Evolutionary conservation across 192 early-diverging fungal genomes (phyloP), one percentile per base, ranked within the genome.

Genomic region (Linnemannia schmuckeri): DNA sequence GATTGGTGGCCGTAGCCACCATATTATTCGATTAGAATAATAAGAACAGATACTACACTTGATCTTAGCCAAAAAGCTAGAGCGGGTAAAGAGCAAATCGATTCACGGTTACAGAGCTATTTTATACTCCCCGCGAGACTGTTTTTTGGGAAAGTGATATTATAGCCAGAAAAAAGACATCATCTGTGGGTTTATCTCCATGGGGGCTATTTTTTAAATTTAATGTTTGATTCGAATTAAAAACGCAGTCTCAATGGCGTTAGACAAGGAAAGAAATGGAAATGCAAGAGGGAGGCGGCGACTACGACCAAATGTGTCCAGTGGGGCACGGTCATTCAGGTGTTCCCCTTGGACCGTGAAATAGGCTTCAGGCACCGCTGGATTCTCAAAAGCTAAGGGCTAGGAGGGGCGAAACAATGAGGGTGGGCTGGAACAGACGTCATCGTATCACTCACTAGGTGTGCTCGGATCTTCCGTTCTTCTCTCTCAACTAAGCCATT

Each of bases 11-110:
- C 75, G 70, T 86, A 37, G 75, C 66, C 74, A 41, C 75, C 75
- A 74, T 86, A 80, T 86, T 80, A 80, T 86, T 80, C 83, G 83
- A 85, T 85, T 85, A 85, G 83, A 85, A 85, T 85, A 85, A 85
- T 85, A 85, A 85, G 83, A 95, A 95, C 94, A 95, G 94, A 95
- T 95, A 95, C 94, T 95, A 95, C 94, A 95, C 94, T 95, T 95
- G 94, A 95, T 95, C 93, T 95, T 94, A 95, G 94, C 94, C 93
- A 94, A 95, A 90, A 94, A 91, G 93, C 93, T 91, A 91, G 94
- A 95, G 94, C 93, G 92, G 94, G 93, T 94, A 76, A 83, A 69
- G 86, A 88, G 66, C 68, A 78, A 80, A 74, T 37, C 18, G 0
- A 22, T 72, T 63, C 66, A 9, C 24, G 40, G 35, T 15, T 57